Evolutionary conservation across 2,329 filamentous ascomycete genomes (phyloP).

Genomic region (Colletotrichum sp.): DNA sequence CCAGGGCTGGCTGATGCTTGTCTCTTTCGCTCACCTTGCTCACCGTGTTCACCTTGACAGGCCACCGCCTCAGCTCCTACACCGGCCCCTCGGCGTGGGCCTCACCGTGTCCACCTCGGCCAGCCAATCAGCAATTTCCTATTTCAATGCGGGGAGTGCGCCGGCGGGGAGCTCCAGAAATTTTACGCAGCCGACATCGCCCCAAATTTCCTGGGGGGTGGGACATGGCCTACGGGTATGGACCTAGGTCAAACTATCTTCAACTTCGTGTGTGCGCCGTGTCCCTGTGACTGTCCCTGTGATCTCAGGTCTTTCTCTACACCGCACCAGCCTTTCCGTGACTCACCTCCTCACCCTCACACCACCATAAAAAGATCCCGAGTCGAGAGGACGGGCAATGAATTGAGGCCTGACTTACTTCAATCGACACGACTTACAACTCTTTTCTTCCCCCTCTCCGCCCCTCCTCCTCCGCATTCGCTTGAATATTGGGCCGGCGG

Average conservation of each 20-base stretch:
- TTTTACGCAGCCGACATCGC: conserved; percentile 36
- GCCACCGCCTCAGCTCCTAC: background rate
- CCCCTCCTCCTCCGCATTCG: background rate
- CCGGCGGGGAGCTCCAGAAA: conserved; percentile 29
- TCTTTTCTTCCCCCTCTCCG: background rate
- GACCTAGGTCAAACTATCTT: background rate
- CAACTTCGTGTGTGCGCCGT: conserved; percentile 14
- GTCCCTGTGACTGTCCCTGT: conserved; percentile 35
- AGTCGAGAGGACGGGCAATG: background rate
- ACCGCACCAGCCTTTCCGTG: conserved; percentile 10
- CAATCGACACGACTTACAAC: background rate
- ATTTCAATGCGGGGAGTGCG: conserved; percentile 28
- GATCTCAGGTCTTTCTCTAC: conserved; percentile 24
- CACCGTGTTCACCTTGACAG: background rate
- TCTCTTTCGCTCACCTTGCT: background rate
- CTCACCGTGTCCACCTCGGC: background rate
- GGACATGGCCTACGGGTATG: background rate
- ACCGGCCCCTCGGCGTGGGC: background rate
- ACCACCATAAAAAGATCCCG: background rate
- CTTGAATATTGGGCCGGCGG: background rate
- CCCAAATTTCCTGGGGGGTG: conserved; percentile 24
- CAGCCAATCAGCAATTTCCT: conserved; percentile 30
- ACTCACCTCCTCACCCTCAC: conserved; percentile 15
- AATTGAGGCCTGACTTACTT: background rate
- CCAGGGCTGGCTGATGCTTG: background rate